Evolutionary conservation across 352 stramenopile species (phyloP), one percentile per base, ranked within the genome.

Genomic region (Aphanomyces astaci): DNA sequence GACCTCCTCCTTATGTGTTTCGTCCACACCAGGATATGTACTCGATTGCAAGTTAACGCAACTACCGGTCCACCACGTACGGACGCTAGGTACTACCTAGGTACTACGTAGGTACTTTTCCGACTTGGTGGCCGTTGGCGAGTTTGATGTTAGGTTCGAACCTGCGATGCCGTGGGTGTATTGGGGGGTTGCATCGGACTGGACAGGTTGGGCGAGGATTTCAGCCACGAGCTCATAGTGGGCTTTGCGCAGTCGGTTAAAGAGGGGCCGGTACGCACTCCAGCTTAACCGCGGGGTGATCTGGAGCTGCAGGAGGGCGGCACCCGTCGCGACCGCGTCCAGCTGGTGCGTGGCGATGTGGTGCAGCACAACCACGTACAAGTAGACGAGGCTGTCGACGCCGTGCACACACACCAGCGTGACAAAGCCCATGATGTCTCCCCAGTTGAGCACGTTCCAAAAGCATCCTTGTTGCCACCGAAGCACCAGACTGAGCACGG

Each of bases 371-470:
- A 65, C 11, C 4, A 65, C 11, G 13, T 27, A 24, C 13, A 65
- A 22, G 36, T 53, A 65, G 5, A 32, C 24, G 11, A 33, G 0
- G 30, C 4, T 15, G 11, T 65, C 56, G 31, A 65, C 39, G 56
- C 56, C 56, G 27, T 65, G 39, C 17, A 65, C 17, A 25, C 17
- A n/a, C 10, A 53, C 56, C 13, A 65, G 19, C 17, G 22, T 65
- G 25, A 65, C 19, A 31, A 40, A 65, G 2, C 24, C 33, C 56
- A 65, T 65, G 33, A 65, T 51, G 10, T 53, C 32, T 15, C 17
- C 11, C 56, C 56, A 65, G 22, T 49, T 32, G 28, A 65, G n/a
- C 33, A 49, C 17, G 33, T 46, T 52, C 56, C 56, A 65, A 22
- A 65, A 48, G 22, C 56, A 46, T 11, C 33, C 31, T 24, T 25